These are phyloP conservation scores for Cladophialophora psammophila DNA, from an alignment of 2,329 filamentous ascomycete species.

Conservation along the genomic window DNA sequence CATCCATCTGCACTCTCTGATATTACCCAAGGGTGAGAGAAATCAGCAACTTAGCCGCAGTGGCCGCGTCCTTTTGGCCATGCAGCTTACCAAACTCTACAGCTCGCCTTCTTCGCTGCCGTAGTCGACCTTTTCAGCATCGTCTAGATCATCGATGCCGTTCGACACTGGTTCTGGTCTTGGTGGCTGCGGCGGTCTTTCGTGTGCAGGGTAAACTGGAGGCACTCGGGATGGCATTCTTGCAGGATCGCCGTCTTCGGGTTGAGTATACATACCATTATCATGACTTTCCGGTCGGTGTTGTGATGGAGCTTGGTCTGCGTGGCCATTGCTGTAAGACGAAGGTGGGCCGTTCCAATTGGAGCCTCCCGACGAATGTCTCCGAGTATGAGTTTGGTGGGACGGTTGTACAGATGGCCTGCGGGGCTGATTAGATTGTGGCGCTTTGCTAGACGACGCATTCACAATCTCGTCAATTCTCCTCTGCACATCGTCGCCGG, in stretches of 20 bases:
- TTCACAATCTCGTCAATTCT: constrained; percentile 48
- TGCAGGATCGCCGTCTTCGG: constrained; percentile 16
- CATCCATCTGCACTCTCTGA: background rate
- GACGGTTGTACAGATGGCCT: constrained; percentile 24
- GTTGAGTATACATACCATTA: constrained; percentile 21
- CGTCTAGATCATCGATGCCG: constrained; percentile 31
- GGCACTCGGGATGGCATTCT: constrained; percentile 12
- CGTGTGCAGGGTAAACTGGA: constrained; percentile 23
- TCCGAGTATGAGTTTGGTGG: constrained; percentile 8
- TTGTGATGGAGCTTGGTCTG: constrained; percentile 30
- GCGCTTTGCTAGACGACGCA: constrained; percentile 33
- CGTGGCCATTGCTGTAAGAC: constrained; percentile 31
- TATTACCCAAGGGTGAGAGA: background rate
- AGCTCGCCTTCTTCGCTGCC: constrained; percentile 55
- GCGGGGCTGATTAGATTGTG: constrained; percentile 38
- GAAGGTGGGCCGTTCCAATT: constrained; percentile 26
- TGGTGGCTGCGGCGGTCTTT: background rate
- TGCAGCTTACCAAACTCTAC: constrained; percentile 31
- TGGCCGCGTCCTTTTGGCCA: constrained; percentile 1
- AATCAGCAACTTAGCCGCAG: background rate
- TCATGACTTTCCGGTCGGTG: constrained; percentile 29
- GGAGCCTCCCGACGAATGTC: constrained; percentile 31
- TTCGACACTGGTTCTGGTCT: constrained; percentile 7
- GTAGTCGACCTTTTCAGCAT: constrained; percentile 44
- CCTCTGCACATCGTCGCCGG: constrained; percentile 46